Conservation (phyloP, 352 stramenopile genomes). For the Pythium biforme region DNA sequence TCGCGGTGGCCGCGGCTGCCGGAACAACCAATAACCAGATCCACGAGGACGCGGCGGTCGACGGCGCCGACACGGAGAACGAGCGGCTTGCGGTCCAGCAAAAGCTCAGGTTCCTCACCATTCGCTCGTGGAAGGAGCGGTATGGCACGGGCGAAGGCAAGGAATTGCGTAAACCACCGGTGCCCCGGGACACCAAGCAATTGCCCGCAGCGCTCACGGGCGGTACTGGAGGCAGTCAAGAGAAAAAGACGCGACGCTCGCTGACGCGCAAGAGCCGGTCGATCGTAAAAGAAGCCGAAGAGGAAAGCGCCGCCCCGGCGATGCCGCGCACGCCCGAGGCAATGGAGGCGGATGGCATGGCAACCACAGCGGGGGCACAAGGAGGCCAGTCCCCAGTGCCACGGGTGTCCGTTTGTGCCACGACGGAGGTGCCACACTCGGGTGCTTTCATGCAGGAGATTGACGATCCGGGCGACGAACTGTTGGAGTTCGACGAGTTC, state of each 20-base stretch:
- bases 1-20: background rate
- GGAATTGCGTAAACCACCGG: constrained; percentile 37
- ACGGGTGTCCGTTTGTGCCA: background rate
- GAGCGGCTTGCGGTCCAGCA: constrained; percentile 20
- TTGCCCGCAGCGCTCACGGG: constrained; percentile 10
- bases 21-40: constrained; percentile 26
- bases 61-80: constrained; percentile 8
- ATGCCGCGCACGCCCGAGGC: background rate
- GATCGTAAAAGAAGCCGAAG: constrained; percentile 8
- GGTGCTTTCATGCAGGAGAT: constrained; percentile 73
- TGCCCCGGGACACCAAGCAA: constrained; percentile 15
- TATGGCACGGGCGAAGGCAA: constrained; percentile 64
- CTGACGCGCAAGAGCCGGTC: constrained; percentile 22
- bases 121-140: constrained; percentile 61
- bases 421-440: constrained; percentile 12
- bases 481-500: constrained; percentile 27
- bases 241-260: constrained; percentile 25
- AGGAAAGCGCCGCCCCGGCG: background rate
- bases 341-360: background rate
- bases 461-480: constrained; percentile 32
- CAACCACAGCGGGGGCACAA: background rate
- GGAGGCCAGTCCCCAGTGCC: background rate
- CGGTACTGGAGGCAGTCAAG: background rate
- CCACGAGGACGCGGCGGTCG: background rate
- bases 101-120: constrained; percentile 52